Percentiles rank a stretch among this genome's conserved stretches.
phyloP scores from a whole-genome alignment of 208 protist species.

The Leishmania tropica region DNA sequence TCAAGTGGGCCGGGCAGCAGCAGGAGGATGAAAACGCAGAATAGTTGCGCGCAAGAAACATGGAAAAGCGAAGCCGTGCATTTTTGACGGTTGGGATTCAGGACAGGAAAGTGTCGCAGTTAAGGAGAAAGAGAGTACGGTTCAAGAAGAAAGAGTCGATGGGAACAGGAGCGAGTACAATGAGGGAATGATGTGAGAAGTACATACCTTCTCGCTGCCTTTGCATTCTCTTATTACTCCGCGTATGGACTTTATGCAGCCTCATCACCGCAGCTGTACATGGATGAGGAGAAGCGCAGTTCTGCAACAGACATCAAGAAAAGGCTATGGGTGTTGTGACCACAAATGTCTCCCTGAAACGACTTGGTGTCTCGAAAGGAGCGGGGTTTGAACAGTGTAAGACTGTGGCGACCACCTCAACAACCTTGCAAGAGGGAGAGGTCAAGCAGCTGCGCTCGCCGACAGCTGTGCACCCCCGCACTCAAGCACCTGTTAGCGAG shows the following conservation, averaged over 20 bases:
- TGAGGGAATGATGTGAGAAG: neutral
- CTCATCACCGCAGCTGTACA: neutral
- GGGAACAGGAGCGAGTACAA: neutral
- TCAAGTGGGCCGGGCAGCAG: neutral
- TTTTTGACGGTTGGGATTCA: neutral
- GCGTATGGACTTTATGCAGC: neutral
- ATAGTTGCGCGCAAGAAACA: neutral
- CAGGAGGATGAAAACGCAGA: neutral
- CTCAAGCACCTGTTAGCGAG: conserved; percentile 1
- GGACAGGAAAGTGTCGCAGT: neutral
- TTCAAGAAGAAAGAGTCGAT: neutral
- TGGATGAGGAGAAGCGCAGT: neutral
- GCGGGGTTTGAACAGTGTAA: too few species aligned
- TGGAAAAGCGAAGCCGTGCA: neutral
- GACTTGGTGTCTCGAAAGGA: neutral
- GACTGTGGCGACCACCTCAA: neutral
- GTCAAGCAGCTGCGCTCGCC: neutral
- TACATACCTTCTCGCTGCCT: neutral
- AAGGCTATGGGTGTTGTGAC: neutral
- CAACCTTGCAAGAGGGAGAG: neutral
- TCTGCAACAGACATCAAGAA: neutral
- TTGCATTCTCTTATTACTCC: neutral
- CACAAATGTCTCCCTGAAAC: neutral
- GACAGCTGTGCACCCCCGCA: neutral
- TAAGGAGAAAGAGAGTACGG: neutral